These are phyloP conservation scores for Zostera marina DNA, from an alignment of 116 monocot species.

Conservation along the genomic window DNA sequence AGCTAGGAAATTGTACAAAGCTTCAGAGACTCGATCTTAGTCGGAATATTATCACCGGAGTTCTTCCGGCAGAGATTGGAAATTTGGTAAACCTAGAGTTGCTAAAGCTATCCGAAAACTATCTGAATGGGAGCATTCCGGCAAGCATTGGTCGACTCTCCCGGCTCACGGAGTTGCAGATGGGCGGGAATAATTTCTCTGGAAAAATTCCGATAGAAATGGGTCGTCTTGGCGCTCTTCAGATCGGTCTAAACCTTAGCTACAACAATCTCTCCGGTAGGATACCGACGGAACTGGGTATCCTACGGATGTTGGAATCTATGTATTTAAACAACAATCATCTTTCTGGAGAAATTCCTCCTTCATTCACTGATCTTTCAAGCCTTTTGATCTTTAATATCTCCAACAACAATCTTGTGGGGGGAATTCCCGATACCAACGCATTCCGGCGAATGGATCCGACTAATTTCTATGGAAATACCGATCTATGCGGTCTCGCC, in stretches of 20 bases:
- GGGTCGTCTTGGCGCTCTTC: slow-evolving; percentile 37
- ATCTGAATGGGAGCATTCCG: slow-evolving; percentile 48
- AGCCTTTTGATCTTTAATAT: slow-evolving; percentile 63
- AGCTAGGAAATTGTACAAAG: slow-evolving; percentile 41
- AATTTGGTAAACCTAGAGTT: slow-evolving; percentile 41
- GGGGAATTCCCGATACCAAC: slow-evolving; percentile 33
- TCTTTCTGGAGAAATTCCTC: slow-evolving; percentile 49
- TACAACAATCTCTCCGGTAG: slow-evolving; percentile 58
- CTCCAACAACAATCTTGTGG: slow-evolving; percentile 58
- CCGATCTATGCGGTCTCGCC: slow-evolving; percentile 31
- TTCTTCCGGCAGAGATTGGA: slow-evolving; percentile 39
- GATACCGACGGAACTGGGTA: slow-evolving; percentile 52
- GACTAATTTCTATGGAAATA: slow-evolving; percentile 62
- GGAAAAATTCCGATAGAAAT: slow-evolving; percentile 47
- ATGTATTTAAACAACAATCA: slow-evolving; percentile 58
- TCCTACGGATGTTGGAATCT: slow-evolving; percentile 33
- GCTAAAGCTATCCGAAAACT: slow-evolving; percentile 42
- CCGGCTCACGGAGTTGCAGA: slow-evolving; percentile 50
- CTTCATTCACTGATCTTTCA: slow-evolving; percentile 36
- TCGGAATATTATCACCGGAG: slow-evolving; percentile 43
- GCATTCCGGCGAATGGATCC: slow-evolving; percentile 45
- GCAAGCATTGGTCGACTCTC: slow-evolving; percentile 31
- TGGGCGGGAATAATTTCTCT: slow-evolving; percentile 57
- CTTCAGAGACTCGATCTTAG: slow-evolving; percentile 73
- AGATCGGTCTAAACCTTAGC: slow-evolving; percentile 63